These are phyloP conservation scores for Penicillium steckii DNA, from an alignment of 495 filamentous ascomycete genomes.

Conservation along the genomic window DNA sequence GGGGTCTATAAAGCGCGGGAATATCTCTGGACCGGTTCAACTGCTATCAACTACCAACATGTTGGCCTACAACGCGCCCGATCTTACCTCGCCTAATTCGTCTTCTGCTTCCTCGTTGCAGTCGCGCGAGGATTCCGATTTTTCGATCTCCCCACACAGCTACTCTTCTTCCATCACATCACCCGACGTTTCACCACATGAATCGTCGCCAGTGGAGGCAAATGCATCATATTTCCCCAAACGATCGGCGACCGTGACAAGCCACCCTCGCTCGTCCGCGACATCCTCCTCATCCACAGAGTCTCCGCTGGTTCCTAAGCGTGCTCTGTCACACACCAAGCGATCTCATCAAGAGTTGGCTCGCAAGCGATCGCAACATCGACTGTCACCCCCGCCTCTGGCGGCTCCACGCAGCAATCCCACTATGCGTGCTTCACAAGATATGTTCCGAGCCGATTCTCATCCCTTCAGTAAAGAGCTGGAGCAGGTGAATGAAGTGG, in stretches of 20 bases:
- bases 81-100: conserved; percentile 58
- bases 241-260: conserved; percentile 41
- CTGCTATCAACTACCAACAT: conserved; percentile 94
- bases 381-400: conserved; percentile 44
- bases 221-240: conserved; percentile 77
- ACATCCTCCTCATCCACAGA: conserved; percentile 47
- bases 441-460: conserved; percentile 44
- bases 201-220: conserved; percentile 60
- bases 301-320: conserved; percentile 66
- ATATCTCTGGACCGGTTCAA: conserved; percentile 87
- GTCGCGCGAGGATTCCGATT: conserved; percentile 63
- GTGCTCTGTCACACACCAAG: conserved; percentile 83
- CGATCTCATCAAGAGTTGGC: conserved; percentile 65
- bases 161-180: conserved; percentile 62
- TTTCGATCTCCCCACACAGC: conserved; percentile 54
- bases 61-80: conserved; percentile 90
- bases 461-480: conserved; percentile 54
- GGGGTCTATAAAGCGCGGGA: conserved; percentile 49
- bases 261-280: conserved; percentile 41
- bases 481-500: conserved; percentile 62
- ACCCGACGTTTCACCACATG: conserved; percentile 68
- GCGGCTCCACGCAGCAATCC: conserved; percentile 33
- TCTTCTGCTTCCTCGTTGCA: conserved; percentile 55
- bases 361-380: conserved; percentile 64
- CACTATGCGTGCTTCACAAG: conserved; percentile 36